Conservation (phyloP, 305 asterid genomes). For the Fraxinus albicans region DNA sequence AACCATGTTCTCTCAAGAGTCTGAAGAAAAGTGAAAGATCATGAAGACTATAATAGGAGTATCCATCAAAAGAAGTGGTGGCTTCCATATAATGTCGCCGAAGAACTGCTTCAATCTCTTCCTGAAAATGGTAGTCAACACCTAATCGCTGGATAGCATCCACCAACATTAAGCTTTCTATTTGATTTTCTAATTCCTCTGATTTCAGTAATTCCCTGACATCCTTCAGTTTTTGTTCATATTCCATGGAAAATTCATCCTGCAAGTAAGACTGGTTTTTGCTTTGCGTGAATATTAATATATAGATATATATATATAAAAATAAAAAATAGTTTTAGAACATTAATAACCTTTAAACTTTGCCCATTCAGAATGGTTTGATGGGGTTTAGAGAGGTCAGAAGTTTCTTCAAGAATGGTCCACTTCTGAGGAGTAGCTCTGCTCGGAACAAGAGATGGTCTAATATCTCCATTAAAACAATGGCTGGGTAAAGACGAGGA, state of each 20-base stretch:
- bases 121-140: slow-evolving; percentile 32
- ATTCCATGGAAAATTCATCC: neutral
- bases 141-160: slow-evolving; percentile 37
- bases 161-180: slow-evolving; percentile 16
- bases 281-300: neutral
- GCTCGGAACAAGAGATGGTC: neutral
- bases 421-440: neutral
- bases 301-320: too few species aligned
- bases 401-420: neutral
- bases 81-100: neutral
- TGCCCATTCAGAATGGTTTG: neutral
- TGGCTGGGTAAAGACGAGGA: neutral
- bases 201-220: neutral
- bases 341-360: too few species aligned
- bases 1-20: slow-evolving; percentile 38
- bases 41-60: neutral
- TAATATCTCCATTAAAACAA: neutral
- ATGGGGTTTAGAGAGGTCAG: neutral
- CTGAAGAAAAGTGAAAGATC: slow-evolving; percentile 36
- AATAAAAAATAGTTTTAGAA: too few species aligned
- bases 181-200: neutral
- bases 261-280: neutral
- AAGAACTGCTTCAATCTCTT: slow-evolving; percentile 29
- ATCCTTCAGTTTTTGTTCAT: slow-evolving; percentile 18
- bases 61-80: neutral